Evolutionary conservation across 177 flowering plant species (phyloP), one percentile per base, ranked within the genome.

Genomic region (Tripterygium wilfordii): DNA sequence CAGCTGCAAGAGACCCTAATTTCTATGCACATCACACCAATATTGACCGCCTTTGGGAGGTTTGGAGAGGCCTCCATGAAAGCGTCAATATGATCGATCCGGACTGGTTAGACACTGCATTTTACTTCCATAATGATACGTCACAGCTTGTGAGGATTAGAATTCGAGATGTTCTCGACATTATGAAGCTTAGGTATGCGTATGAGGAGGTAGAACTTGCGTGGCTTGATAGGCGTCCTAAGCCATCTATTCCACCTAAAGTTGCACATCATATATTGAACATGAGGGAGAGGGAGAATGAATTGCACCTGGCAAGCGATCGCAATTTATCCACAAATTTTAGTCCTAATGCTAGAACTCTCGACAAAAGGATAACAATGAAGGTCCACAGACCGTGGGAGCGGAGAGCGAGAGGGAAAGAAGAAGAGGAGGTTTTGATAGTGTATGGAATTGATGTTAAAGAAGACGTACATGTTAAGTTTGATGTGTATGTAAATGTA

Each of bases 11-110:
- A 8, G 72, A 68, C 45, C 68, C 68, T 1, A 32, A 60, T 4
- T 63, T 63, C 48, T 63, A 47, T 10, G 35, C 58, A 1, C 72
- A 67, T 48, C 72, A 67, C 48, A 10, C 65, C 5, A 67, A 67
- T 26, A 28, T 63, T 1, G 68, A 68, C 36, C 58, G 68, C 1
- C 30, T 68, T 16, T 63, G 68, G 65, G 50, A 26, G 2, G 53
- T 63, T 1, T 67, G 68, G 65, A 63, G 32, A 20, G 46, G 23
- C 1, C 8, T 56, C 4, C 36, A 38, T 1, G 36, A 52, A 8
- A 38, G 26, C 22, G 17, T 8, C 5, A 59, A 56, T 0, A 35
- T 51, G 15, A 15, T 8, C 0, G 72, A 67, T 28, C 59, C 65
- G 0, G 59, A 46, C 14, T 67, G 65, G 68, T 37, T 67, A 5